Base-by-base conservation (phyloP, 352 stramenopile species). In the Aphanomyces stellatus region DNA sequence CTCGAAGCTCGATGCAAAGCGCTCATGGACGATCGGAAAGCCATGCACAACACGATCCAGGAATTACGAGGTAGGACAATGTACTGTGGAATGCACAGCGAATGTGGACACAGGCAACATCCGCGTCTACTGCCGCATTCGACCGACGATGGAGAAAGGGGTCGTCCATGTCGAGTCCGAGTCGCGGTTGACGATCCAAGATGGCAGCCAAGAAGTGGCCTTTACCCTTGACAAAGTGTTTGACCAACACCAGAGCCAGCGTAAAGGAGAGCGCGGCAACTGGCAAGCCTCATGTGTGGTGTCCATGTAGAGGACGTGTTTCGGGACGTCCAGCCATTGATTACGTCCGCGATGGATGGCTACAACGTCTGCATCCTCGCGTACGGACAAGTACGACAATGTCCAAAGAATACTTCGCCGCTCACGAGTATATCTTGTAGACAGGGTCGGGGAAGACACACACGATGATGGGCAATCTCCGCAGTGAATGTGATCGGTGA, bases 291-390 rank as follows among this genome's bases (percentile, higher is more conserved):
- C n/a, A 46, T 46, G 11, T 46, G 37, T 2, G 11, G 37, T 46
- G 0, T 19, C 77, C 33, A 70, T 84, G 61, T 80, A 68, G 57
- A 81, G 13, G 79, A 96, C 67, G 78, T 99, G 28, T 99, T 96
- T 73, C 81, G 88, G n/a, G 91, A 96, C 57, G 85, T 97, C 28
- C 82, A 88, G 65, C 91, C 91, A 49, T 79, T 98, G 7, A 88
- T 98, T 10, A 76, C 82, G 51, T 82, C 85, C 7, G 88, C 88
- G 0, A 65, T 97, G 17, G 91, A 97, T 66, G 96, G 96, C 31
- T 92, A 87, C 65, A 91, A 98, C 72, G 90, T 96, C 10, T 98
- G 89, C 64, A 82, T 99, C 37, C 97, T 99, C 72, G 94, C 95
- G 0, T 99, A 98, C 76, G 96, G 96, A 1, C 96, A 98, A 74